Percentiles rank a stretch among this genome's conserved stretches.
These are phyloP conservation scores for Yarrowia divulgata DNA, from an alignment of 805 yeast genomes.

Conservation along the genomic window DNA sequence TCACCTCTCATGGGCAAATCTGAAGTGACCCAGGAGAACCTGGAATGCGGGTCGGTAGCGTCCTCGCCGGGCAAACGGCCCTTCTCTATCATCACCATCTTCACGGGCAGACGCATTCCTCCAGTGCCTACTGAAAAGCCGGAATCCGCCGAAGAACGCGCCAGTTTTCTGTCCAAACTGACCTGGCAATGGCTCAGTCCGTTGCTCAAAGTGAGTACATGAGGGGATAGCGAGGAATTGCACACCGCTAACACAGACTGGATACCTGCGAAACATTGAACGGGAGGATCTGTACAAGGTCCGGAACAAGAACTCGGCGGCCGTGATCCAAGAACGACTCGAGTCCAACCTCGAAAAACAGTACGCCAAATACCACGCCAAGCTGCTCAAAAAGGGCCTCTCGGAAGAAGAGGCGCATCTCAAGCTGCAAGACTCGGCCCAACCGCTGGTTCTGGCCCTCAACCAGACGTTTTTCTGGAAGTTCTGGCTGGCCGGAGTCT, in stretches of 20 bases:
- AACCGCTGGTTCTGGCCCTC: conserved; percentile 45
- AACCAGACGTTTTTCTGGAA: conserved; percentile 49
- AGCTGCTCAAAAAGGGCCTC: conserved; percentile 48
- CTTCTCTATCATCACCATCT: conserved; percentile 14
- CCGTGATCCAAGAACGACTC: conserved; percentile 52
- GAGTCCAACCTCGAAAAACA: conserved; percentile 45
- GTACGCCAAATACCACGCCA: conserved; percentile 44
- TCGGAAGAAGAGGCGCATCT: conserved; percentile 54
- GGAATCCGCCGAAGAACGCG: conserved; percentile 22
- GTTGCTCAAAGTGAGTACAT: conserved; percentile 21
- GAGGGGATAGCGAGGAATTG: too few species aligned
- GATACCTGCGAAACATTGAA: conserved; percentile 66
- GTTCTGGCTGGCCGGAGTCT: conserved; percentile 49
- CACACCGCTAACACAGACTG: conserved; percentile 49
- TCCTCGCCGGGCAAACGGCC: conserved; percentile 11
- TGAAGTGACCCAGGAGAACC: background rate
- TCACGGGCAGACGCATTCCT: conserved; percentile 34
- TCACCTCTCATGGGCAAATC: conserved; percentile 3
- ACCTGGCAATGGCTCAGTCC: conserved; percentile 38
- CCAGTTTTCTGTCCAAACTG: conserved; percentile 12
- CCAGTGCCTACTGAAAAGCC: conserved; percentile 28
- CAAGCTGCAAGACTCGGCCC: conserved; percentile 22
- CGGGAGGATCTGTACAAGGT: conserved; percentile 61
- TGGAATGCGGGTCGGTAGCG: conserved; percentile 13
- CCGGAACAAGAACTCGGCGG: conserved; percentile 50